phyloP scores from a whole-genome alignment of 2,329 filamentous ascomycete genomes.

The Venturia effusa region DNA sequence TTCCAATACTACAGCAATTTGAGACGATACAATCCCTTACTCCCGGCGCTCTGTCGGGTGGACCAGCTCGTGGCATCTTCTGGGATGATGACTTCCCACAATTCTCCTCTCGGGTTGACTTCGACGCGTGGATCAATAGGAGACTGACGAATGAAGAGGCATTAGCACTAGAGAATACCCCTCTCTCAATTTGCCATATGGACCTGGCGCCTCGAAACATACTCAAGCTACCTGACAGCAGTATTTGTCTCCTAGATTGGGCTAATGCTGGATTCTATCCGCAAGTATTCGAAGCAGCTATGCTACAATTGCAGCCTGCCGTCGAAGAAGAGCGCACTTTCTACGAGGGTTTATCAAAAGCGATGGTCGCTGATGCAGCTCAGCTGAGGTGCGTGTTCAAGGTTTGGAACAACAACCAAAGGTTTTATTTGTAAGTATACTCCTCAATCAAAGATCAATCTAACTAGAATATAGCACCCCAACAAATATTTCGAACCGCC shows the following conservation, averaged over 20 bases:
- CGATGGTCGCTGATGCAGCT: background rate
- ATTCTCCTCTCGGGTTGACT: background rate
- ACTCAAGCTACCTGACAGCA: constrained; percentile 6
- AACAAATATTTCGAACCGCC: too few relatives aligned
- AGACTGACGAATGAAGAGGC: background rate
- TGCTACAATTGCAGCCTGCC: background rate
- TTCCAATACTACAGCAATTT: background rate
- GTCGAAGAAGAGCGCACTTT: background rate
- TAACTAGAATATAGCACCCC: background rate
- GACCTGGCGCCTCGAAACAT: constrained; percentile 13
- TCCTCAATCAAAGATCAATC: background rate
- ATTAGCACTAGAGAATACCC: background rate
- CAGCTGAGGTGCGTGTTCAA: background rate
- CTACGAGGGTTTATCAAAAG: background rate
- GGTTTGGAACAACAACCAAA: background rate
- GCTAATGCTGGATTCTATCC: constrained; percentile 14
- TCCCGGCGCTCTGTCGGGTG: background rate
- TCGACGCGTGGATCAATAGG: background rate
- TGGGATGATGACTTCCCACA: background rate
- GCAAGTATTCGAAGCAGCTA: constrained; percentile 9
- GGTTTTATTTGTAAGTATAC: background rate
- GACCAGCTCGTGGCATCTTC: background rate
- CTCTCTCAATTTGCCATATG: constrained; percentile 12
- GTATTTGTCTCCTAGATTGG: constrained; percentile 13
- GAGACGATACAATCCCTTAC: background rate